Evolutionary conservation across 805 yeast genomes (phyloP), one percentile per base, ranked within the genome.

Genomic region (Wickerhamomyces bovis): DNA sequence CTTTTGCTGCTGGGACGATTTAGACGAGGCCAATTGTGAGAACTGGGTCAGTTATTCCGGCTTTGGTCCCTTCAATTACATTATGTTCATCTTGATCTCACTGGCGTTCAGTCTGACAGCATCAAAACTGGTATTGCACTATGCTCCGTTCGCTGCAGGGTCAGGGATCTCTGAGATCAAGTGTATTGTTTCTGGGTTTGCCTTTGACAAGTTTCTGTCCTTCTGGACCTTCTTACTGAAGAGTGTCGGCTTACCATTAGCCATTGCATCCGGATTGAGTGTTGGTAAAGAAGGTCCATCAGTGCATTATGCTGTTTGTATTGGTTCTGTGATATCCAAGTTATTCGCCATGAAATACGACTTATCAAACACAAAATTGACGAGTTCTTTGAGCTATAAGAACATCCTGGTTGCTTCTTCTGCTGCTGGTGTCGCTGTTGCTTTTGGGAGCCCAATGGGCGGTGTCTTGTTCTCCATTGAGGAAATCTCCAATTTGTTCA

Each of bases 391-490:
- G 35, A 51, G 60, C 38, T 53, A 51, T 38, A 54, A 56, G 38
- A 60, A 57, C 38, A 56, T 57, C 44, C 67, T 94, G 44, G 81
- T 92, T 1, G 97, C 99, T 0, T 84, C 96, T 4, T 78, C 97
- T 10, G 98, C 97, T 3, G 96, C 99, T 1, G 99, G 99, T 44
- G 98, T 94, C 9, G 98, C 98, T 0, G 98, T 94, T 9, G 99
- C 98, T 0, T 94, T 94, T 70, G 98, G 96, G 0, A 80, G 90
- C 12, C 99, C 99, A 0, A 89, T 92, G 70, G 96, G 96, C 22
- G 99, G 99, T 15, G 98, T 94, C 1, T 66, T 94, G 36, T 94
- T 95, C 63, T 81, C 95, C 12, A 76, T 94, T 49, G 99, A 94
- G 62, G 99, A 94, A 56, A 89, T 94, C 26, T 78, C 94, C 0